Percentiles rank a stretch among this genome's conserved stretches.
These are phyloP conservation scores for Plantago lanceolata DNA, from an alignment of 305 asterid species.

Conservation along the genomic window DNA sequence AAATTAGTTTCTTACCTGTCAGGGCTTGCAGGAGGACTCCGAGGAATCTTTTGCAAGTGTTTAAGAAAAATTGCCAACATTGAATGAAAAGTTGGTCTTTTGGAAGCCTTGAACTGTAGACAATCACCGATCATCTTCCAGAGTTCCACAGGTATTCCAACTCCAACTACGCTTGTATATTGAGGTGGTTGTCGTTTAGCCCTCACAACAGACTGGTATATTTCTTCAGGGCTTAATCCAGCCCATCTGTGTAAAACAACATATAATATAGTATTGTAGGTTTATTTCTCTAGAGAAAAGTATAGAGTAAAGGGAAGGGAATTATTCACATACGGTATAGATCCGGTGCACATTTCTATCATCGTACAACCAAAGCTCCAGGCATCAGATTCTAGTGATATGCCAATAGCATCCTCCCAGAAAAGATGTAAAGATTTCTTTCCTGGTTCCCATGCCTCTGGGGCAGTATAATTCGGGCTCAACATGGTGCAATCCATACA, in stretches of 20 bases:
- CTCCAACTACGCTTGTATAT: slow-evolving; percentile 91
- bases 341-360: slow-evolving; percentile 99
- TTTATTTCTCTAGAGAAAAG: slow-evolving; percentile 19
- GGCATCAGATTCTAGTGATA: slow-evolving; percentile 93
- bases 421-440: slow-evolving; percentile 84
- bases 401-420: slow-evolving; percentile 97
- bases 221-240: slow-evolving; percentile 84
- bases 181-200: slow-evolving; percentile 90
- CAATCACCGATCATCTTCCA: slow-evolving; percentile 99
- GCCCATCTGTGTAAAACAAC: slow-evolving; percentile 71
- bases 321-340: slow-evolving; percentile 78
- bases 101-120: slow-evolving; percentile 82
- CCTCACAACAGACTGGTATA: slow-evolving; percentile 84
- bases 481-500: slow-evolving; percentile 99
- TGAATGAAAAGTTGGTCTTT: slow-evolving; percentile 87
- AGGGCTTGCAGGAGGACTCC: slow-evolving; percentile 95
- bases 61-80: slow-evolving; percentile 88
- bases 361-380: slow-evolving; percentile 99
- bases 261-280: slow-evolving; percentile 27
- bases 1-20: slow-evolving; percentile 60
- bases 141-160: slow-evolving; percentile 92
- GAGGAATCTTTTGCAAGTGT: slow-evolving; percentile 91
- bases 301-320: slow-evolving; percentile 15
- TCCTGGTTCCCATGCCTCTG: slow-evolving; percentile 98
- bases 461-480: slow-evolving; percentile 94